Percentiles rank a stretch among this genome's conserved stretches.
Conservation (phyloP, 192 early-diverging fungal genomes). For the Mortierella claussenii region DNA sequence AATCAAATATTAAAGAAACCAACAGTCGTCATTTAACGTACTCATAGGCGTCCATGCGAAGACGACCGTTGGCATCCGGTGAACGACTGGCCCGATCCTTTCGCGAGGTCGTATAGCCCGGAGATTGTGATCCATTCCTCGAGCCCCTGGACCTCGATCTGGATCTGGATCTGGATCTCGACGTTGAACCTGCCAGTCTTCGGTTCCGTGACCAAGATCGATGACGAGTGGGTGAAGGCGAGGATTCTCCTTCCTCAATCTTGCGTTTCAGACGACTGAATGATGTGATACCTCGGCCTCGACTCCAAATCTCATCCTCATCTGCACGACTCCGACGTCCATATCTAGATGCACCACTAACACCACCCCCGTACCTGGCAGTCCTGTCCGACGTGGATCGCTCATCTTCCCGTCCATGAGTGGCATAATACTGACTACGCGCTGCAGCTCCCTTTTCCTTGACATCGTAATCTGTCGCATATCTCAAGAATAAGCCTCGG, state of each 20-base stretch:
- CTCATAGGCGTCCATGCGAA: slow-evolving; percentile 27
- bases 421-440: slow-evolving; percentile 55
- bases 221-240: slow-evolving; percentile 26
- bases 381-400: neutral
- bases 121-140: slow-evolving; percentile 16
- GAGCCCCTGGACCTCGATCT: slow-evolving; percentile 8
- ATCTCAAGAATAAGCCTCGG: slow-evolving; percentile 45
- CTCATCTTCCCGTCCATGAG: slow-evolving; percentile 48
- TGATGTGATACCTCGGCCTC: slow-evolving; percentile 35
- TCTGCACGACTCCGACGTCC: slow-evolving; percentile 46
- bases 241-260: slow-evolving; percentile 24
- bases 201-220: slow-evolving; percentile 48
- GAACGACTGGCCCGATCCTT: slow-evolving; percentile 34
- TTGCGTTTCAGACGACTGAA: slow-evolving; percentile 34
- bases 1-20: too few relatives aligned
- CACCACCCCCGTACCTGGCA: neutral
- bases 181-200: slow-evolving; percentile 17
- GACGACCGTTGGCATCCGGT: slow-evolving; percentile 16
- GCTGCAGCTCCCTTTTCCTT: slow-evolving; percentile 55
- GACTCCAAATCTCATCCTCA: slow-evolving; percentile 38
- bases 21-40: slow-evolving; percentile 11
- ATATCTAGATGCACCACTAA: slow-evolving; percentile 16
- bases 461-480: slow-evolving; percentile 53
- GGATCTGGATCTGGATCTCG: slow-evolving; percentile 32
- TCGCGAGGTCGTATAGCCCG: neutral